Evolutionary conservation across 495 filamentous ascomycete genomes (phyloP).

Genomic region (Talaromyces adpressus): DNA sequence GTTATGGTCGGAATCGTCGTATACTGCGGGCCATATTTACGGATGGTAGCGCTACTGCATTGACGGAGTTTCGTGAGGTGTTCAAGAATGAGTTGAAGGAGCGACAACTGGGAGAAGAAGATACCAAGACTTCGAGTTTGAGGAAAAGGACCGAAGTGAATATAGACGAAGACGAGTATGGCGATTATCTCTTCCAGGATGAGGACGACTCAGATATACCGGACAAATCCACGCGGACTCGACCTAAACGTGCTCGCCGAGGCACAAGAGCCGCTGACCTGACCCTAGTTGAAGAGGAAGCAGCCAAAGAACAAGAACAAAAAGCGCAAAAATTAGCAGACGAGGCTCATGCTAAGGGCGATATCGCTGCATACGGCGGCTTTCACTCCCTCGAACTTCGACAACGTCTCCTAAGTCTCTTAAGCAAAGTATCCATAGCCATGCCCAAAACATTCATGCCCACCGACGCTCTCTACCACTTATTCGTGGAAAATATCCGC

Average conservation of each 20-base stretch:
- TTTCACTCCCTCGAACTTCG: constrained; percentile 55
- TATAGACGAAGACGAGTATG: constrained; percentile 50
- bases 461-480: constrained; percentile 56
- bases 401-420: constrained; percentile 52
- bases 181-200: constrained; percentile 46
- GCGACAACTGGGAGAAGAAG: constrained; percentile 20
- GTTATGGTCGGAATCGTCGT: constrained; percentile 36
- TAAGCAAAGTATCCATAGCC: constrained; percentile 39
- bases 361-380: constrained; percentile 37
- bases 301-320: background rate
- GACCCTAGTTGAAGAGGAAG: background rate
- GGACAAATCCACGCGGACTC: constrained; percentile 10
- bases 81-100: constrained; percentile 53
- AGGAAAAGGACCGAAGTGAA: constrained; percentile 47
- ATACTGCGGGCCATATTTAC: constrained; percentile 61
- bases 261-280: constrained; percentile 15
- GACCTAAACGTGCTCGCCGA: constrained; percentile 28
- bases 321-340: constrained; percentile 6
- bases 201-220: constrained; percentile 37
- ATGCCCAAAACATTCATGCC: constrained; percentile 39
- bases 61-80: constrained; percentile 52
- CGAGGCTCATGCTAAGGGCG: constrained; percentile 13
- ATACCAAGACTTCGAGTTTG: constrained; percentile 11
- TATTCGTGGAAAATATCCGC: constrained; percentile 57
- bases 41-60: constrained; percentile 38